These are phyloP conservation scores for Rhizomucor pusillus DNA, from an alignment of 371 early-diverging fungal genomes.

Conservation along the genomic window DNA sequence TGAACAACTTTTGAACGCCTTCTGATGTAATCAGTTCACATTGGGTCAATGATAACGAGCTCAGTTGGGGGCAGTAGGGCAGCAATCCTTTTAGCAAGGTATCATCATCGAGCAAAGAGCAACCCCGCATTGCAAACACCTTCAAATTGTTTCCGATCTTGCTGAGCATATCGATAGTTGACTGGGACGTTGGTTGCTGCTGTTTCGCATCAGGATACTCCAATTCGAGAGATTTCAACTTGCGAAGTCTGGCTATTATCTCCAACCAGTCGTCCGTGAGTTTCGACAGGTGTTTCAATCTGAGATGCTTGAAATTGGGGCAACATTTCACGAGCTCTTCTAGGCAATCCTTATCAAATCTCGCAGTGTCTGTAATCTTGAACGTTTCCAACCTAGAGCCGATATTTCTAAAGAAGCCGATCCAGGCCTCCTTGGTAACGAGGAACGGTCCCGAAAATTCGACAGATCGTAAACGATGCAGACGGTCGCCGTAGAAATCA, in stretches of 20 bases:
- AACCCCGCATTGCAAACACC: constrained; percentile 55
- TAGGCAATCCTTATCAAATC: constrained; percentile 53
- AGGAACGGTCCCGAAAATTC: constrained; percentile 76
- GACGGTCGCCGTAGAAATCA: constrained; percentile 37
- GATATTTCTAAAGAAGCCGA: constrained; percentile 51
- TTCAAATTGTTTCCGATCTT: constrained; percentile 52
- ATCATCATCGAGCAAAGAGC: constrained; percentile 45
- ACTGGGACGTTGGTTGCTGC: constrained; percentile 25
- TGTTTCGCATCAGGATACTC: constrained; percentile 40
- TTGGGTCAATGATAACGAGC: constrained; percentile 50
- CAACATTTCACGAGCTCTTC: constrained; percentile 55
- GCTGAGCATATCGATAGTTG: constrained; percentile 46
- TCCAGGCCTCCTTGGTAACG: constrained; percentile 59
- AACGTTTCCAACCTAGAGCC: constrained; percentile 58
- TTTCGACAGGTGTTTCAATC: constrained; percentile 49
- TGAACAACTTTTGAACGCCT: constrained; percentile 57
- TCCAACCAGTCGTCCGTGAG: constrained; percentile 54
- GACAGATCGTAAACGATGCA: constrained; percentile 52
- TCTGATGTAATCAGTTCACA: constrained; percentile 60
- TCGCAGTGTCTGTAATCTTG: constrained; percentile 57
- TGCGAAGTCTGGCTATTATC: constrained; percentile 29
- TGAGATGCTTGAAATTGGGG: constrained; percentile 53
- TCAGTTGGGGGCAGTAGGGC: constrained; percentile 48
- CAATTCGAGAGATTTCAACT: constrained; percentile 45
- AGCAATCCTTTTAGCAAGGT: constrained; percentile 58